Percentiles rank a stretch among this genome's conserved stretches.
Evolutionary conservation across 441 rosid species (phyloP).

Genomic region (Syzygium syzygioides): DNA sequence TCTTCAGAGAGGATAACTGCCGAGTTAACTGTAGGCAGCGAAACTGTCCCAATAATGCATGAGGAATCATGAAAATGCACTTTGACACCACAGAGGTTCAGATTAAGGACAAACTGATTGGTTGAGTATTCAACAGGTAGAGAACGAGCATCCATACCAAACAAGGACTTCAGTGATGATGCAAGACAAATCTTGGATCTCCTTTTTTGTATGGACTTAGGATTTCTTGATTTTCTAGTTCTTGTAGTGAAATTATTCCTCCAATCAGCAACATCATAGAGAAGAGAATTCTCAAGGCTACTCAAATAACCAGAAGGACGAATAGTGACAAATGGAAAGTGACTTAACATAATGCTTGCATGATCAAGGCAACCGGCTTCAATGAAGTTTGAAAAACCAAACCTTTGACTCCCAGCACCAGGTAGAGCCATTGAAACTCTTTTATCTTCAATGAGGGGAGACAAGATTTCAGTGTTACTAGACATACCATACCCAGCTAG

Average conservation of each 20-base stretch:
- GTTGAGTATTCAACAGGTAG: slow-evolving; percentile 13
- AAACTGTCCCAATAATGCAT: slow-evolving; percentile 63
- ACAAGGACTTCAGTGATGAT: slow-evolving; percentile 11
- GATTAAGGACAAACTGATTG: slow-evolving; percentile 33
- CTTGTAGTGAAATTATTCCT: slow-evolving; percentile 38
- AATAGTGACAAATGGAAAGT: slow-evolving; percentile 68
- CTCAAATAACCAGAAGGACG: slow-evolving; percentile 45
- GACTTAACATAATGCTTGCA: slow-evolving; percentile 59
- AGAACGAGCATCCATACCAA: slow-evolving; percentile 15
- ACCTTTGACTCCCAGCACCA: slow-evolving; percentile 45
- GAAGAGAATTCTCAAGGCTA: slow-evolving; percentile 52
- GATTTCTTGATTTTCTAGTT: slow-evolving; percentile 31
- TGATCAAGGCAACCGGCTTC: slow-evolving; percentile 40
- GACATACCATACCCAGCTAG: slow-evolving; percentile 35
- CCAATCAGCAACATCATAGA: slow-evolving; percentile 51
- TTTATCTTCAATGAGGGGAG: slow-evolving; percentile 14
- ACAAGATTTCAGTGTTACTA: slow-evolving; percentile 20
- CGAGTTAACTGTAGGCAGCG: slow-evolving; percentile 43
- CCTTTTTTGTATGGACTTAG: slow-evolving; percentile 26
- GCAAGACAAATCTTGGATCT: slow-evolving; percentile 13
- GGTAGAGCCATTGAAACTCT: slow-evolving; percentile 26
- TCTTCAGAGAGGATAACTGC: slow-evolving; percentile 41
- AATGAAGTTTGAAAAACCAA: slow-evolving; percentile 76
- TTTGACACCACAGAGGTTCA: slow-evolving; percentile 42
- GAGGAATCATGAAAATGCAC: slow-evolving; percentile 91